A percentile compares a stretch with the other conserved stretches of the same genome.
phyloP scores from a whole-genome alignment of 345 rosid genomes.

The Acer saccharum region DNA sequence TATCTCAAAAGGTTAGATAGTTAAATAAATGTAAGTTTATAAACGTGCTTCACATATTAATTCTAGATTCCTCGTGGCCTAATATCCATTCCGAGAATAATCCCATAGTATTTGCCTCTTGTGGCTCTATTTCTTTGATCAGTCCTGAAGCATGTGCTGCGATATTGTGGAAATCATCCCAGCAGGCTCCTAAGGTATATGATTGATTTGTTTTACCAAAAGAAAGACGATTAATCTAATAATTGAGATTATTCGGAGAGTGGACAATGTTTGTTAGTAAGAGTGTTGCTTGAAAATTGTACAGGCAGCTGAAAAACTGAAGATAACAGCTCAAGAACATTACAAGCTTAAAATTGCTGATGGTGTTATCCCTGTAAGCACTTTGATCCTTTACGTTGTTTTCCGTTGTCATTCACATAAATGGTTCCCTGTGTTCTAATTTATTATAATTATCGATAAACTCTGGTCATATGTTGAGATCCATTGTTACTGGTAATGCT shows the following conservation, averaged over 20 bases:
- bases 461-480: background rate
- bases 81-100: background rate
- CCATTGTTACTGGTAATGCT: background rate
- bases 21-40: background rate
- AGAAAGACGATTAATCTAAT: background rate
- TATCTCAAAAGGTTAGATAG: background rate
- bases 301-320: constrained; percentile 35
- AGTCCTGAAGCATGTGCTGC: constrained; percentile 39
- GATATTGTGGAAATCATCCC: constrained; percentile 35
- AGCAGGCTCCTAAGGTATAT: constrained; percentile 35
- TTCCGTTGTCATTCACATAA: background rate
- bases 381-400: background rate
- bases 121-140: constrained; percentile 19
- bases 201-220: background rate
- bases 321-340: constrained; percentile 39
- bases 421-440: background rate
- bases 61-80: background rate
- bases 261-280: background rate
- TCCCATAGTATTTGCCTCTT: constrained; percentile 6
- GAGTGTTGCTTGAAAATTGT: background rate
- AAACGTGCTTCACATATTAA: background rate
- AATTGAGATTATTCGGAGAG: background rate
- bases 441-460: background rate
- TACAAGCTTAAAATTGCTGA: constrained; percentile 34
- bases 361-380: constrained; percentile 33